Conservation (phyloP, 345 rosid genomes). For the Reutealis trisperma region DNA sequence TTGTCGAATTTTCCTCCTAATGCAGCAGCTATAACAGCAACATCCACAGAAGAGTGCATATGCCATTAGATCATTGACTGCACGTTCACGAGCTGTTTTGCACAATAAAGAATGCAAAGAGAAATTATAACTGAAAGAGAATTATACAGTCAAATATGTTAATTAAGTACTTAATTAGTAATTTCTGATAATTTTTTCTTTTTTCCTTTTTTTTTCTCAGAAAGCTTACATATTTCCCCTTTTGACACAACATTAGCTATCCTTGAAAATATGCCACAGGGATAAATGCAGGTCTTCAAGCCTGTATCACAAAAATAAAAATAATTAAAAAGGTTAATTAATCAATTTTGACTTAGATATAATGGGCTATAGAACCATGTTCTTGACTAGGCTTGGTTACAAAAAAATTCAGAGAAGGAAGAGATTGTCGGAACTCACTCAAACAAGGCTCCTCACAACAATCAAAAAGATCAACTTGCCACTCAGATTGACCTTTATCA, state of each 20-base stretch:
- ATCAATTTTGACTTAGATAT: too few relatives aligned
- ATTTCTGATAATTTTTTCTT: not conserved
- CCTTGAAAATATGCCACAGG: conserved; percentile 36
- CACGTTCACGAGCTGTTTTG: conserved; percentile 27
- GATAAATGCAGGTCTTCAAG: conserved; percentile 34
- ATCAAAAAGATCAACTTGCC: conserved; percentile 34
- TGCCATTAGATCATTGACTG: conserved; percentile 25
- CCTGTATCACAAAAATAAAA: conserved; percentile 9
- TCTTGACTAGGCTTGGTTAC: too few relatives aligned
- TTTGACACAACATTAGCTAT: conserved; percentile 29
- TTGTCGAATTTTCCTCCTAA: conserved; percentile 26
- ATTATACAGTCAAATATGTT: not conserved
- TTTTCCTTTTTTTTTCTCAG: not conserved
- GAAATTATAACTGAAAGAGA: not conserved
- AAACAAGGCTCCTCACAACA: conserved; percentile 35
- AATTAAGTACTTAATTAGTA: not conserved
- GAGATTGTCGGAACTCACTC: conserved; percentile 23
- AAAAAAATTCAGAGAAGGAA: not conserved
- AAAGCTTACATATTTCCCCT: conserved; percentile 30
- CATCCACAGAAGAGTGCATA: conserved; percentile 30
- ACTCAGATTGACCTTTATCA: conserved; percentile 11
- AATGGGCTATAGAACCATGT: too few relatives aligned
- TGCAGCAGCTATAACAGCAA: conserved; percentile 34
- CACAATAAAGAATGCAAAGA: not conserved
- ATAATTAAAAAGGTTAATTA: too few relatives aligned